phyloP scores from a whole-genome alignment of 2,329 filamentous ascomycete species.

The Paradendryphiella salina region DNA sequence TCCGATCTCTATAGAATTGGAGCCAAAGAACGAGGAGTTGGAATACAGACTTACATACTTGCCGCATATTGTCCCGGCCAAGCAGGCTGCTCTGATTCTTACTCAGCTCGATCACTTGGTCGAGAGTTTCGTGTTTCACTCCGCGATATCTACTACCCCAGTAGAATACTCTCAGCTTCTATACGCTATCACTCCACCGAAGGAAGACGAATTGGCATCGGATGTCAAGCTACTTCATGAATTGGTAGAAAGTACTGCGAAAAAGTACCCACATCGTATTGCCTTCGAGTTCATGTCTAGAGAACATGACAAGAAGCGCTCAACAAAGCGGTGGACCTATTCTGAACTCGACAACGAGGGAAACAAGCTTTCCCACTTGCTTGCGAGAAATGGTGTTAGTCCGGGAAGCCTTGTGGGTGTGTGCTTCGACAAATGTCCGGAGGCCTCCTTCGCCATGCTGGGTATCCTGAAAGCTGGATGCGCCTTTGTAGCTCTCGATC shows the following conservation, averaged over 20 bases:
- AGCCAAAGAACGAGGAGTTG: constrained; percentile 59
- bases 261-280: constrained; percentile 58
- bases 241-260: constrained; percentile 70
- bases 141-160: constrained; percentile 49
- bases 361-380: constrained; percentile 70
- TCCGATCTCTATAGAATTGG: constrained; percentile 76
- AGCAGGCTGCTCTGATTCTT: constrained; percentile 70
- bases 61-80: constrained; percentile 64
- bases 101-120: constrained; percentile 72
- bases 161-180: constrained; percentile 46
- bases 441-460: constrained; percentile 80
- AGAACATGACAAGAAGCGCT: constrained; percentile 53
- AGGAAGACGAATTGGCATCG: constrained; percentile 60
- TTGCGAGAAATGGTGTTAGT: constrained; percentile 55
- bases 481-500: constrained; percentile 79
- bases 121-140: constrained; percentile 58
- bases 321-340: constrained; percentile 71
- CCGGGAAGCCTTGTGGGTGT: constrained; percentile 70
- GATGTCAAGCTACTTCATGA: constrained; percentile 69
- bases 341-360: constrained; percentile 69
- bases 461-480: constrained; percentile 82
- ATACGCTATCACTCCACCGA: constrained; percentile 69
- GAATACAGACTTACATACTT: constrained; percentile 68
- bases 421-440: constrained; percentile 82
- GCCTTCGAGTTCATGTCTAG: constrained; percentile 76